Conservation (phyloP, 176 grass and related monocot genomes). For the Ananas comosus region DNA sequence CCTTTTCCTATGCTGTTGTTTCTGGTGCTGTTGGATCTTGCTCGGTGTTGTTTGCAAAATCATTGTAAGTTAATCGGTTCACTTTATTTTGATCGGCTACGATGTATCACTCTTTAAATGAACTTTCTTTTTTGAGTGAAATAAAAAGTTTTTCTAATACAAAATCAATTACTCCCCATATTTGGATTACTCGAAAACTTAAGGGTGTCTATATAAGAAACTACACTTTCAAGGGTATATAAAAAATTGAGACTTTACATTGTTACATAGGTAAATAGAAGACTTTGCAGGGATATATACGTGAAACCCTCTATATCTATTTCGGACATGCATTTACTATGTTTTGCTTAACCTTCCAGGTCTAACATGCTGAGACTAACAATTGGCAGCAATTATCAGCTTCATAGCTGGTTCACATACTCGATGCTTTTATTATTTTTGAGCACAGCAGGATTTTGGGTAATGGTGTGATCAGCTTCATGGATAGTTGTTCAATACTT, state of each 20-base stretch:
- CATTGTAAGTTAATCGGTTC: constrained; percentile 46
- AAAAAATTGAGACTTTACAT: no score
- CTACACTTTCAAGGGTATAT: no score
- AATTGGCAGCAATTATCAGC: constrained; percentile 79
- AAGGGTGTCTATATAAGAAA: no score
- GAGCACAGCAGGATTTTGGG: constrained; percentile 97
- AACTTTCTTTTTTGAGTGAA: no score
- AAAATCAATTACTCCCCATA: no score
- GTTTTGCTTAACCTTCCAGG: constrained; percentile 29
- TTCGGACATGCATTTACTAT: constrained; percentile 18
- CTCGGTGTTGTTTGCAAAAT: constrained; percentile 98
- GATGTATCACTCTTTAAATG: background rate
- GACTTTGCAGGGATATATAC: no score
- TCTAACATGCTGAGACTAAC: constrained; percentile 95
- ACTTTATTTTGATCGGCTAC: background rate
- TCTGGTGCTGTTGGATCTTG: constrained; percentile 95
- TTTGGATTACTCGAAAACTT: no score
- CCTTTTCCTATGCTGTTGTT: constrained; percentile 94
- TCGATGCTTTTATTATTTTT: constrained; percentile 82
- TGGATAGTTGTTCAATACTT: background rate
- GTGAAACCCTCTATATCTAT: background rate
- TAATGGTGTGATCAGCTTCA: constrained; percentile 25
- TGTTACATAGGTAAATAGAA: no score
- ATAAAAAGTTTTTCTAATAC: no score
- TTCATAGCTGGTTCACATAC: constrained; percentile 97